phyloP scores from a whole-genome alignment of 116 monocot genomes.

The Phalaenopsis hybrid region DNA sequence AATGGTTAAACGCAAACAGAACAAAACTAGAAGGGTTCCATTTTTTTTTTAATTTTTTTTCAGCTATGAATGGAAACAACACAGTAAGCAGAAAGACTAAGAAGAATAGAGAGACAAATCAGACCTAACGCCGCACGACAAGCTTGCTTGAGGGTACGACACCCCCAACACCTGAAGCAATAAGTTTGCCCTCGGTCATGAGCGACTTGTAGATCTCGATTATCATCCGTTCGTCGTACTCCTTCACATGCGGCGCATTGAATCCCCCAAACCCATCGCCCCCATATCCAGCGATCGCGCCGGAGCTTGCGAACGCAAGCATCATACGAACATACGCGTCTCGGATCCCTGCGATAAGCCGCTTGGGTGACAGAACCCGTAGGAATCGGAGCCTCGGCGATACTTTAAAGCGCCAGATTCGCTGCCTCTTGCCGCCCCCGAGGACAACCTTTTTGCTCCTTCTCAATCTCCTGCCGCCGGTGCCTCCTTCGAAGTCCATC shows the following conservation, averaged over 20 bases:
- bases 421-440: background rate
- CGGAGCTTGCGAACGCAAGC: constrained; percentile 44
- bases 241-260: constrained; percentile 26
- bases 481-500: constrained; percentile 17
- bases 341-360: constrained; percentile 48
- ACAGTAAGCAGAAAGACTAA: too few relatives aligned
- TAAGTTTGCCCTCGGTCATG: constrained; percentile 22
- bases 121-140: background rate
- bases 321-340: constrained; percentile 82
- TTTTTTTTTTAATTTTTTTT: too few relatives aligned
- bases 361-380: constrained; percentile 21
- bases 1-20: too few relatives aligned
- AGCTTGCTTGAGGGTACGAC: background rate
- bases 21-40: too few relatives aligned
- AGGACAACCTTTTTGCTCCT: constrained; percentile 12
- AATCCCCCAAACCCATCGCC: constrained; percentile 8
- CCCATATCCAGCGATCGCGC: constrained; percentile 19
- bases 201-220: constrained; percentile 68
- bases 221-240: constrained; percentile 77
- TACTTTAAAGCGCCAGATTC: constrained; percentile 29
- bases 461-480: constrained; percentile 4
- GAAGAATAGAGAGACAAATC: background rate
- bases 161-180: constrained; percentile 9
- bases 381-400: constrained; percentile 24
- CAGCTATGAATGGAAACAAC: too few relatives aligned